Conservation (phyloP, 2,329 filamentous ascomycete species). For the Dryadomyces sulphureus region DNA sequence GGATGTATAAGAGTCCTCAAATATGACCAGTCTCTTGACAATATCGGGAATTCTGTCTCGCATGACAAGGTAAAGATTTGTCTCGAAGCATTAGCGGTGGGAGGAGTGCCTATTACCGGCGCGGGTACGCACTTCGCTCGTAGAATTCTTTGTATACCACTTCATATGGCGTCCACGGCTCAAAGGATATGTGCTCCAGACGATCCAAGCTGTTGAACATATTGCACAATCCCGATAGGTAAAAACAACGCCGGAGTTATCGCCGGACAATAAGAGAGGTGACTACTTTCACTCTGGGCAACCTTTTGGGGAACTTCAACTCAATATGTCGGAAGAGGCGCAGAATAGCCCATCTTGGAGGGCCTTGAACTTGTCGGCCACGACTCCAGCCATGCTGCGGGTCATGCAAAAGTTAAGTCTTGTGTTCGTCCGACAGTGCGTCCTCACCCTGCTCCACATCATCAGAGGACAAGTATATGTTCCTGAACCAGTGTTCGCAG, state of each 20-base stretch:
- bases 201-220: conserved; percentile 14
- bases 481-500: conserved; percentile 19
- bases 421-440: not conserved
- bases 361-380: conserved; percentile 13
- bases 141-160: not conserved
- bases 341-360: conserved; percentile 12
- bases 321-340: conserved; percentile 14
- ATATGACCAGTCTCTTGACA: conserved; percentile 2
- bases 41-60: conserved; percentile 1
- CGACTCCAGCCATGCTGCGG: conserved; percentile 17
- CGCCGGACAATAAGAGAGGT: conserved; percentile 19
- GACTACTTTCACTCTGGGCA: conserved; percentile 16
- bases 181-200: conserved; percentile 17
- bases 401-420: conserved; percentile 12
- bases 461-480: conserved; percentile 14
- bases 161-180: conserved; percentile 16
- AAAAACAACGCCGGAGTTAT: conserved; percentile 18
- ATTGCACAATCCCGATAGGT: conserved; percentile 2
- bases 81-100: conserved; percentile 1
- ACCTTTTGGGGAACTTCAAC: conserved; percentile 3
- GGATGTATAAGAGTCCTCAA: conserved; percentile 4
- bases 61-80: not conserved
- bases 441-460: conserved; percentile 9
- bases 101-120: not conserved
- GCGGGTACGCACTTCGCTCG: not conserved